Base-by-base conservation (phyloP, 2,329 filamentous ascomycete species). In the Fusarium sp. region DNA sequence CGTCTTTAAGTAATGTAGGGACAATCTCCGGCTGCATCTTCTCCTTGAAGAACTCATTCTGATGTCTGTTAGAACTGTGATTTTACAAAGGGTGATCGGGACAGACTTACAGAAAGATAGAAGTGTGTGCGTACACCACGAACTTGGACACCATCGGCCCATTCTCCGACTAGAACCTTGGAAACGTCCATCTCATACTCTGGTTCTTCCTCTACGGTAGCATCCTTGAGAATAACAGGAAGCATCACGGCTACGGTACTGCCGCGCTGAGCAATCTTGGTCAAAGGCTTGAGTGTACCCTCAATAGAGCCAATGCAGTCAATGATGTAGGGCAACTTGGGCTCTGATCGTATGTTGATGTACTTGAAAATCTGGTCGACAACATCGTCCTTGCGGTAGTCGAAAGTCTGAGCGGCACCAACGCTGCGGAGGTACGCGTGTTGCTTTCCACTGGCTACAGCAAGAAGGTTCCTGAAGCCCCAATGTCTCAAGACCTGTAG, bases 211-310 rank as follows among this genome's bases (percentile, higher is more conserved):
- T 78, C 79, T 6, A 82, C 79, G 0, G 79, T 83, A 0, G 87
- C 83, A 63, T 89, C 84, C 43, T 77, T 81, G 44, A 88, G 67
- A 58, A 91, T 87, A 17, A 90, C 83, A 0, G 89, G 89, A 7
- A 91, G 76, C 77, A 91, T 82, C 17, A 90, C 77, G 0, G 88
- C 89, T 0, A 91, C 86, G 24, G 77, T 86, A 6, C 81, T 77
- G 0, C 86, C 86, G 2, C 54, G 74, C 60, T 81, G 76, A 0
- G 85, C 87, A 24, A 91, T 78, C 66, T 81, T 81, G 7, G 82
- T 80, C 34, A 91, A 77, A 4, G 84, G 86, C 33, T 71, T 70
- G 7, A 89, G 67, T 7, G 83, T 84, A 1, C 84, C 84, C 3
- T 79, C 71, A 36, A 83, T 75, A 4, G 82, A 84, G 3, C 85